These are phyloP conservation scores for cucumber (Cucumis sativus) DNA, from an alignment of 306 rosid genomes.

Conservation along the genomic window DNA sequence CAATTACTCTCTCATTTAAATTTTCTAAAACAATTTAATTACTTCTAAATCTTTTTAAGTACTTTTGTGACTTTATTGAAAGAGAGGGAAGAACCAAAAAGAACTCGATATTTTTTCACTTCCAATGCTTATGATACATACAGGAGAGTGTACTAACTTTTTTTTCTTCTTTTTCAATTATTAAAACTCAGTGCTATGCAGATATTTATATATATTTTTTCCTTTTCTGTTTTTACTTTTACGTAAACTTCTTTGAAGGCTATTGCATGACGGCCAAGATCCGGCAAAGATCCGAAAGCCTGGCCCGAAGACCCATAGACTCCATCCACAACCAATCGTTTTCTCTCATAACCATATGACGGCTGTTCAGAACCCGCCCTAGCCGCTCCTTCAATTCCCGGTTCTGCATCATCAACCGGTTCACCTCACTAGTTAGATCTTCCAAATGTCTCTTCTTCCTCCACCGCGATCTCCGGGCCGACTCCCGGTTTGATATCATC, in stretches of 20 bases:
- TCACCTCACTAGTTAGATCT: neutral
- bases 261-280: neutral
- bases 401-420: conserved; percentile 1
- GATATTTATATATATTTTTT: no score
- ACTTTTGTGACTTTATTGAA: neutral
- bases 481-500: conserved; percentile 12
- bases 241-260: neutral
- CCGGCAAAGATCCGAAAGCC: conserved; percentile 9
- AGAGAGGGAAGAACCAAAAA: neutral
- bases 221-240: neutral
- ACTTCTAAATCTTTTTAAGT: no score
- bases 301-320: neutral
- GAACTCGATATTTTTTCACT: neutral
- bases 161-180: neutral
- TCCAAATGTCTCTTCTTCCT: conserved; percentile 12
- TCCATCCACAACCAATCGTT: conserved; percentile 7
- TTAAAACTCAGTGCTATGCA: neutral
- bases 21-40: no score
- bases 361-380: neutral
- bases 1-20: no score
- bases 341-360: neutral
- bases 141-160: neutral
- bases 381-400: conserved; percentile 1
- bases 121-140: neutral
- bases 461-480: conserved; percentile 11